These are phyloP conservation scores for Podospora didyma DNA, from an alignment of 495 filamentous ascomycete species.

Conservation along the genomic window DNA sequence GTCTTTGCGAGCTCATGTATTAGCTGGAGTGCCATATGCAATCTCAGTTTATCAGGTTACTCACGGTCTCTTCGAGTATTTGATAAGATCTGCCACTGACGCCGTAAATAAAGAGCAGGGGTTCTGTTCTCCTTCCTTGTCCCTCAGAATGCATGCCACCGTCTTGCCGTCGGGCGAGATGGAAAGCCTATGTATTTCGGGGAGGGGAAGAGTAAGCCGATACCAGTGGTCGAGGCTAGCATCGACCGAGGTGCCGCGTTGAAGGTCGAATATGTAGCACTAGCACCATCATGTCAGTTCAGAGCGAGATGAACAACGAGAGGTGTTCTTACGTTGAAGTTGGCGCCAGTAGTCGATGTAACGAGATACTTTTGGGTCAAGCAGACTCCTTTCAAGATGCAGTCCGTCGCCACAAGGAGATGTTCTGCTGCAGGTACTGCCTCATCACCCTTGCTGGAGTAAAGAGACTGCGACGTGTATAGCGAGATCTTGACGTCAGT, in stretches of 20 bases:
- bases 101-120: constrained; percentile 1
- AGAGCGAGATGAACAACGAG: background rate
- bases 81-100: background rate
- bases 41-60: background rate
- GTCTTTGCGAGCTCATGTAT: background rate
- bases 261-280: constrained; percentile 19
- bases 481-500: constrained; percentile 24
- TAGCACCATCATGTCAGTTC: constrained; percentile 1
- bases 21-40: background rate
- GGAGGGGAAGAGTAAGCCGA: constrained; percentile 8
- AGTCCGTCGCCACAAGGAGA: background rate
- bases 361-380: constrained; percentile 18
- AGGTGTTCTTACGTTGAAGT: constrained; percentile 10
- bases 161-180: constrained; percentile 28
- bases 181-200: constrained; percentile 18
- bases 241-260: constrained; percentile 4
- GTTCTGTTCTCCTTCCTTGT: constrained; percentile 4
- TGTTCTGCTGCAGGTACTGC: constrained; percentile 3
- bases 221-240: constrained; percentile 10
- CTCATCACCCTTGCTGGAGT: background rate
- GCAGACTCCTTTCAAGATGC: constrained; percentile 17
- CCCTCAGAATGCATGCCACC: constrained; percentile 15
- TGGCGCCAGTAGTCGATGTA: constrained; percentile 16
- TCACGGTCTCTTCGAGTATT: constrained; percentile 6
- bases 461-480: constrained; percentile 25